Conservation (phyloP, 2,329 filamentous ascomycete species). For the Coniochaeta sp. region DNA sequence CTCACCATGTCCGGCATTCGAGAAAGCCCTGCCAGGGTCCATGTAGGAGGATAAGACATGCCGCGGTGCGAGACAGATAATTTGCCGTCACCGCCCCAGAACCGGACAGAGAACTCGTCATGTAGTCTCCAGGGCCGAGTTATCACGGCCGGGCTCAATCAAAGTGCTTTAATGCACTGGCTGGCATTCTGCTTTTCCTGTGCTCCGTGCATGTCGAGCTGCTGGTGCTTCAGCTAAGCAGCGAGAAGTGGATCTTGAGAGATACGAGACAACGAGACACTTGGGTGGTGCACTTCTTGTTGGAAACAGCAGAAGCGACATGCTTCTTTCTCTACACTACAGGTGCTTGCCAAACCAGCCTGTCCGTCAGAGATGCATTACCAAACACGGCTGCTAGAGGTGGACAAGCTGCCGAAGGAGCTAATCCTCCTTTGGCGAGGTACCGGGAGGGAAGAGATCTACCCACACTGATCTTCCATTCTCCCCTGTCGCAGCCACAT, state of each 20-base stretch:
- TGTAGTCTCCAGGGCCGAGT: not conserved
- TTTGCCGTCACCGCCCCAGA: not conserved
- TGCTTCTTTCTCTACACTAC: not conserved
- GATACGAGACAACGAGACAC: not conserved
- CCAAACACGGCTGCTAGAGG: not conserved
- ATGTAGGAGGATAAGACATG: not conserved
- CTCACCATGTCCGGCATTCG: not conserved
- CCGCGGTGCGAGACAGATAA: not conserved
- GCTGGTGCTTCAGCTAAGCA: not conserved
- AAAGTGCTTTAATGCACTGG: not conserved
- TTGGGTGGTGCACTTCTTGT: too few relatives aligned
- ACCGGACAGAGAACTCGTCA: not conserved
- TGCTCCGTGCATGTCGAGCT: not conserved
- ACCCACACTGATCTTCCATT: slow-evolving; percentile 15
- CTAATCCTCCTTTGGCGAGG: slow-evolving; percentile 7
- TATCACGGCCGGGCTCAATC: not conserved
- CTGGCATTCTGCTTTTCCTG: not conserved
- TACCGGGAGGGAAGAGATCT: slow-evolving; percentile 18
- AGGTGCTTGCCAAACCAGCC: not conserved
- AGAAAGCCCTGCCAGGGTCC: not conserved
- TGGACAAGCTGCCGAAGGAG: slow-evolving; percentile 1
- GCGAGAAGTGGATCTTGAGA: not conserved
- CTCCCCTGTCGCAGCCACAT: slow-evolving; percentile 8
- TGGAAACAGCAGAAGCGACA: not conserved
- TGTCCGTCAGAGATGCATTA: not conserved